Evolutionary conservation across 768 basidiomycete genomes (phyloP), one percentile per base, ranked within the genome.

Genomic region (Termitomyces titanicus): DNA sequence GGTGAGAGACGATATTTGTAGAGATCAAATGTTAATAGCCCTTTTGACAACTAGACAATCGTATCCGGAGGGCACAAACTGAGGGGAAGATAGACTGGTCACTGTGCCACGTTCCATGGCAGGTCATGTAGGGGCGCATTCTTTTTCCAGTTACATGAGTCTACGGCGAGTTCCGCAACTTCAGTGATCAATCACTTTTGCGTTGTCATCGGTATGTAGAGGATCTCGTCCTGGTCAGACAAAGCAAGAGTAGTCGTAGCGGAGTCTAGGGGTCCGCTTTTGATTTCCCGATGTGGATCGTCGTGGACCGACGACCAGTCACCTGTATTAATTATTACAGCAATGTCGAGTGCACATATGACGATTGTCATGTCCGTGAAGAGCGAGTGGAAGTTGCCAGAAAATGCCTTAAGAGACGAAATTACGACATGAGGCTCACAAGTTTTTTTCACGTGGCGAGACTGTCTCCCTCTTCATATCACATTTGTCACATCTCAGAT

Each of bases 101-200:
- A 54, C 56, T 49, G 56, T 57, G 58, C 51, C 58, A 61, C 58
- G 58, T 50, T 64, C 56, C 58, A 61, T 60, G 56, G 33, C 15
- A 37, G 50, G 44, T 54, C 55, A 44, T 51, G 53, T 51, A 51
- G 53, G 47, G 58, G 55, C 31, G 31, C 38, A 38, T 39, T 47
- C 56, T 60, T 45, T 60, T 54, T 53, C 49, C 58, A 55, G 33
- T 18, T 46, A 44, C 56, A 37, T 46, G 55, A 59, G 47, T 58
- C 42, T 48, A 24, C 63, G 63, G 61, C 20, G 58, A 60, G 56
- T 62, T 60, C 63, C 61, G 63, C 54, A 40, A n/a, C 35, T 34
- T 15, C 20, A 53, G 15, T 47, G 53, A 53, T 50, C 47, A 50
- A 55, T 53, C 55, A 49, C 42, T 35, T 24, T 47, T 62, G 56